Evolutionary conservation across 257 asterid species (phyloP), one percentile per base, ranked within the genome.

Genomic region (Avicennia marina): DNA sequence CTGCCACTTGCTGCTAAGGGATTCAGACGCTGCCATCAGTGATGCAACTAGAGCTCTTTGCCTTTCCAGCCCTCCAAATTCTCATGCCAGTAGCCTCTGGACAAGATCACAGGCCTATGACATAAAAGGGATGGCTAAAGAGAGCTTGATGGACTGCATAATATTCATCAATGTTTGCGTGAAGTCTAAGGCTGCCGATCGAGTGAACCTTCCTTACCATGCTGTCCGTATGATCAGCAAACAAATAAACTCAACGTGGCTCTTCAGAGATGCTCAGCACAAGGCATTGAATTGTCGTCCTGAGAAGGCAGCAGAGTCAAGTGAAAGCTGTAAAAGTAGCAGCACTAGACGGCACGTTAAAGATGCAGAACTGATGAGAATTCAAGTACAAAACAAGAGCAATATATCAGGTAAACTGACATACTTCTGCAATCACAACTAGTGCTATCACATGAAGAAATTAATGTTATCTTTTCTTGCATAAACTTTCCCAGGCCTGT

Each of bases 141-240:
- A 84, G 70, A 89, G 97, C 70, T 78, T 89, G 72, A 80, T 83
- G 88, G 97, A 89, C 43, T 81, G 94, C 50, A 45, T 86, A 10
- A 64, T 69, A 59, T 83, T 83, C 69, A 75, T 89, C 33, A 78
- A 64, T 51, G 56, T 72, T 19, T 67, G 87, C 15, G 62, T 67
- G 39, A 79, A 69, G 53, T 67, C 76, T 6, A 68, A 33, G 59
- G n/a, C 42, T 2, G 63, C 44, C 22, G 52, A 58, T 38, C 62
- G 68, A 11, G 50, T 52, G 39, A 81, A 65, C 41, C 49, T 89
- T 44, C 91, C 94, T 1, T 66, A 75, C 21, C 58, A 76, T 20
- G 91, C 82, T 0, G 73, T 85, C 4, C 78, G 80, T 46, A 85
- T 89, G 95, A 83, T 89, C 51, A 68, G 71, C 75, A 85, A 85